Conservation (phyloP, 2,329 filamentous ascomycete genomes). For the Lizonia empirigonia region DNA sequence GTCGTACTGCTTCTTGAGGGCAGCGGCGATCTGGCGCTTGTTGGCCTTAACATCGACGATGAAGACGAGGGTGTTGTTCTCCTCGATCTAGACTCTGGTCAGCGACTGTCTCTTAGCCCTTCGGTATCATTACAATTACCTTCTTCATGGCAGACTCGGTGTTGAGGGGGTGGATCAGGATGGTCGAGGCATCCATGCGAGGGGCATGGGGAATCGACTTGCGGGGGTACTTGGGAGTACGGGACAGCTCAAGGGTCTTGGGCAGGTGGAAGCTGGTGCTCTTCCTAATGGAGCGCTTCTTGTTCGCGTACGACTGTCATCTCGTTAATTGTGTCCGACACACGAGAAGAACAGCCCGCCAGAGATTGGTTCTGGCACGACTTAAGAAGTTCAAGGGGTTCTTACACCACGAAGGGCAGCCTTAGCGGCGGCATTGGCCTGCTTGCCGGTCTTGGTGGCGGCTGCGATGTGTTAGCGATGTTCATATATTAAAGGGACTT, state of each 20-base stretch:
- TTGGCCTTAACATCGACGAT: constrained; percentile 90
- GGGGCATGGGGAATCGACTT: constrained; percentile 89
- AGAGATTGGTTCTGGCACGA: constrained; percentile 59
- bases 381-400: constrained; percentile 48
- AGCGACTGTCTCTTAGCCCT: neutral
- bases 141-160: constrained; percentile 99
- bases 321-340: constrained; percentile 48
- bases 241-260: constrained; percentile 92
- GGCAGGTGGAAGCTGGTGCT: constrained; percentile 97
- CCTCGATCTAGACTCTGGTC: constrained; percentile 71
- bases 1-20: constrained; percentile 99
- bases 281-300: constrained; percentile 88
- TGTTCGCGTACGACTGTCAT: constrained; percentile 73
- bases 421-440: constrained; percentile 94
- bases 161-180: constrained; percentile 97
- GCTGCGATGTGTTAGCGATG: constrained; percentile 45
- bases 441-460: constrained; percentile 68
- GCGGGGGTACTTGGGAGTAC: constrained; percentile 93
- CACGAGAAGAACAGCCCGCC: constrained; percentile 56
- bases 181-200: constrained; percentile 95
- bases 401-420: constrained; percentile 94
- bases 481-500: constrained; percentile 4
- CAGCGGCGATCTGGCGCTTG: constrained; percentile 99
- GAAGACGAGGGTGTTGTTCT: constrained; percentile 99
- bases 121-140: constrained; percentile 7